Conservation (phyloP, 1,284 basidiomycete species). For the Trametes pubescens region DNA sequence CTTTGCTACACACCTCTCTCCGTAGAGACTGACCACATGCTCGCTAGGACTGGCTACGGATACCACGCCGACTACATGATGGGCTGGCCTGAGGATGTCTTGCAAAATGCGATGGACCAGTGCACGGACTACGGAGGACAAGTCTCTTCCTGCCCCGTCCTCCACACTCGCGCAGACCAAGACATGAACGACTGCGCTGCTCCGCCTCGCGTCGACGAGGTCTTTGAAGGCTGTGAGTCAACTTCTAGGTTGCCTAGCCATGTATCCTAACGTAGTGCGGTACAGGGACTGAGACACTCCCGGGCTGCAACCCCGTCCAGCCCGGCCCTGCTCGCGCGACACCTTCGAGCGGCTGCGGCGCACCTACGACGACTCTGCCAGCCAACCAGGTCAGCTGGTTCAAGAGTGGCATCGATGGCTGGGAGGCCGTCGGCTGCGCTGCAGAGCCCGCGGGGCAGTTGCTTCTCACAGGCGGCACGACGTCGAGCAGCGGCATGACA, state of each 20-base stretch:
- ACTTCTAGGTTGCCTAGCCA: no score
- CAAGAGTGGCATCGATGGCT: slow-evolving; percentile 15
- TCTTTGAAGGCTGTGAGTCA: slow-evolving; percentile 12
- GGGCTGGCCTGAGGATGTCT: slow-evolving; percentile 56
- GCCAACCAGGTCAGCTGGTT: slow-evolving; percentile 12
- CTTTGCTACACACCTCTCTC: no score
- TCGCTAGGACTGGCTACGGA: slow-evolving; percentile 54
- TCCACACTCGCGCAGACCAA: slow-evolving; percentile 17
- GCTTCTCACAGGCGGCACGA: slow-evolving; percentile 17
- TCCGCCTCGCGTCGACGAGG: slow-evolving; percentile 15
- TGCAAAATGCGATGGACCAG: slow-evolving; percentile 50
- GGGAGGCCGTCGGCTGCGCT: slow-evolving; percentile 17
- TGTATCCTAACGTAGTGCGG: not conserved
- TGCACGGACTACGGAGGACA: slow-evolving; percentile 28
- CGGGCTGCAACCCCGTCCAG: slow-evolving; percentile 20
- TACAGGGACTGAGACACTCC: slow-evolving; percentile 11
- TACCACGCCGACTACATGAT: slow-evolving; percentile 62
- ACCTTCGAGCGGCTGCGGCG: slow-evolving; percentile 11
- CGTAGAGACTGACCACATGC: not conserved
- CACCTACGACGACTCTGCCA: slow-evolving; percentile 6
- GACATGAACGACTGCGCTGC: slow-evolving; percentile 21
- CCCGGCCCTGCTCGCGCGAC: slow-evolving; percentile 14
- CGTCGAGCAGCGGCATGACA: slow-evolving; percentile 11
- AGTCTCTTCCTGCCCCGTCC: slow-evolving; percentile 17
- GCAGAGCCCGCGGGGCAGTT: slow-evolving; percentile 14